Conservation (phyloP, 225 moss, liverwort and hornwort species). For the Pseudoscleropodium purum region DNA sequence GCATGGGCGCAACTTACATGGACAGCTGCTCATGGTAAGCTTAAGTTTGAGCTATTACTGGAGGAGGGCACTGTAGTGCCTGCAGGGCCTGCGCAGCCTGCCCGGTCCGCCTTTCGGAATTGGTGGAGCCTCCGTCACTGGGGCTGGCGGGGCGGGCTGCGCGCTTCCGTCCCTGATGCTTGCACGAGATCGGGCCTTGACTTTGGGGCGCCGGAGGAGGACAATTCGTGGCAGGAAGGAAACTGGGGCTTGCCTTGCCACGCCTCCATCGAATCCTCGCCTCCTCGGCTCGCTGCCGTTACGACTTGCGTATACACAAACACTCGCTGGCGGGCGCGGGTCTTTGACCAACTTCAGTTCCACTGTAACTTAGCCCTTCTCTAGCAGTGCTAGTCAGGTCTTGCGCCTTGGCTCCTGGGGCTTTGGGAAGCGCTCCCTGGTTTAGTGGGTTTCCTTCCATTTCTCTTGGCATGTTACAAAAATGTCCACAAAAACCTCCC, state of each 20-base stretch:
- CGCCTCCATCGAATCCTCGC: no score
- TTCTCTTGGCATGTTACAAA: no score
- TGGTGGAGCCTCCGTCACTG: not conserved
- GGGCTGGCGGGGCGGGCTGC: not conserved
- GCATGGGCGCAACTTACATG: not conserved
- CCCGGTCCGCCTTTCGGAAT: not conserved
- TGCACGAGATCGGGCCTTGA: not conserved
- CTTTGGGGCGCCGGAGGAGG: not conserved
- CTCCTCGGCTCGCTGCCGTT: not conserved
- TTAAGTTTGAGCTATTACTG: not conserved
- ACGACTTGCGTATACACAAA: not conserved
- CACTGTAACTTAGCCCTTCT: not conserved
- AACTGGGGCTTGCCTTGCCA: no score
- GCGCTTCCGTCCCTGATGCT: not conserved
- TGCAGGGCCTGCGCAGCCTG: not conserved
- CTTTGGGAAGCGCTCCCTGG: not conserved
- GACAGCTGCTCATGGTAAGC: not conserved
- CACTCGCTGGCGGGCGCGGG: not conserved
- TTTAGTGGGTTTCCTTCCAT: no score
- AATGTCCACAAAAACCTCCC: no score
- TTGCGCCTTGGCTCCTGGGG: not conserved
- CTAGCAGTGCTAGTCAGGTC: not conserved
- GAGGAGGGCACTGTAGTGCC: no score
- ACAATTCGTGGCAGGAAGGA: not conserved
- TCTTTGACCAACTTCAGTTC: not conserved